Evolutionary conservation across 306 rosid species (phyloP), one percentile per base, ranked within the genome.

Genomic region (Glycine tomentella): DNA sequence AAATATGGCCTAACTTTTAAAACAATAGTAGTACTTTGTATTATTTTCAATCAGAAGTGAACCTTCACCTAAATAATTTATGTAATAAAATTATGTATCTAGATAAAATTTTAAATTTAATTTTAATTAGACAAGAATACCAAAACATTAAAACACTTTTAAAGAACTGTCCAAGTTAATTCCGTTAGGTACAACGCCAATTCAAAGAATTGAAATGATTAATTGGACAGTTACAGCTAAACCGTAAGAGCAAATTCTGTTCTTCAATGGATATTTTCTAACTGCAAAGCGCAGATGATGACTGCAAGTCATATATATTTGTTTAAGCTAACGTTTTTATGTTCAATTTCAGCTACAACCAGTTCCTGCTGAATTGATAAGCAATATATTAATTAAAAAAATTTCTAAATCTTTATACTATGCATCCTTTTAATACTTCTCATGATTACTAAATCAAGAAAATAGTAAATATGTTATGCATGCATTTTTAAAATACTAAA

Each of bases 281-380:
- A 74, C 53, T 8, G 31, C 5, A 73, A 53, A 34, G 31, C 65
- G 34, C 42, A 53, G 1, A 56, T 56, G 65, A 15, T 72, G 65
- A 73, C 67, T 15, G 53, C 78, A 74, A 74, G 78, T 74, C 67
- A 74, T 57, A 44, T 9, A 57, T 42, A 56, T 64, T 44, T 74
- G 20, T 74, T 74, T n/a, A 42, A n/a, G 34, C 11, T 67, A n/a
- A 36, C 3, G 48, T 11, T 36, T 64, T 64, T 59, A 64, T 72
- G 63, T 72, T 72, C 46, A 55, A 50, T 53, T 53, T 53, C 58
- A 6, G 20, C 17, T 1, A 38, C 4, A 8, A 62, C 11, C 9
- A 3, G 9, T 17, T 20, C 64, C 36, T 34, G 9, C 33, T 51
- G 34, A 25, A 25, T 25, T 25, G 49, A 72, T 51, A 72, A 34